These are phyloP conservation scores for Penicillium steckii DNA, from an alignment of 495 filamentous ascomycete genomes.

Conservation along the genomic window DNA sequence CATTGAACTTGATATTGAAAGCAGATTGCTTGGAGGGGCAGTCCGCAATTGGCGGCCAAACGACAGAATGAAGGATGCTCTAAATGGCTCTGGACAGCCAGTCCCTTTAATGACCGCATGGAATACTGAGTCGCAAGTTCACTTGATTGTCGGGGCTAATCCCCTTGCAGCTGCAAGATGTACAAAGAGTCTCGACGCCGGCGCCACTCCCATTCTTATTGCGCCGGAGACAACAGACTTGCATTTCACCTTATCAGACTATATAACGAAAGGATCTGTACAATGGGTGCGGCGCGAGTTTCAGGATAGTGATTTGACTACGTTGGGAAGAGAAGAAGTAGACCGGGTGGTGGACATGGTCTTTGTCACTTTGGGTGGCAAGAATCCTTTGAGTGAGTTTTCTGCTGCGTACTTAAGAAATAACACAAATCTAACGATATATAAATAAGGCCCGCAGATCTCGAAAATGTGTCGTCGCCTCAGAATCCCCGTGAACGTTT, in stretches of 20 bases:
- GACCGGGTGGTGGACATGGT: conserved; percentile 82
- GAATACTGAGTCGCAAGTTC: conserved; percentile 72
- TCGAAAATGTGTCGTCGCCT: conserved; percentile 72
- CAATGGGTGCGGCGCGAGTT: conserved; percentile 72
- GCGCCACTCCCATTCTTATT: conserved; percentile 83
- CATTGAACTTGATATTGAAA: neutral
- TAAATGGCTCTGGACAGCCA: conserved; percentile 16
- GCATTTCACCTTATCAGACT: conserved; percentile 71
- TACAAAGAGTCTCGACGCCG: conserved; percentile 76
- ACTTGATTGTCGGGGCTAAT: conserved; percentile 83
- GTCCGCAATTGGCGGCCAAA: conserved; percentile 17
- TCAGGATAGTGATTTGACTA: conserved; percentile 69
- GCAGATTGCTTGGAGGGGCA: conserved; percentile 15
- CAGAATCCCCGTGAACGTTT: conserved; percentile 89
- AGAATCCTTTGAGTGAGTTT: conserved; percentile 50
- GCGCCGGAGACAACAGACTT: conserved; percentile 60
- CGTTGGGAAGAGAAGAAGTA: conserved; percentile 75
- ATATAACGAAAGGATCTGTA: conserved; percentile 69
- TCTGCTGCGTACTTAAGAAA: neutral
- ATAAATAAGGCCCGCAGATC: conserved; percentile 59
- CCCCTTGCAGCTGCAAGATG: conserved; percentile 83
- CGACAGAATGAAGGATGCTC: conserved; percentile 36
- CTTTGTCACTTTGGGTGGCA: conserved; percentile 72
- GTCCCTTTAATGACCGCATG: conserved; percentile 71
- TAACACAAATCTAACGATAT: neutral